Conservation (phyloP, 768 basidiomycete genomes). For the Botryobasidium botryosum region DNA sequence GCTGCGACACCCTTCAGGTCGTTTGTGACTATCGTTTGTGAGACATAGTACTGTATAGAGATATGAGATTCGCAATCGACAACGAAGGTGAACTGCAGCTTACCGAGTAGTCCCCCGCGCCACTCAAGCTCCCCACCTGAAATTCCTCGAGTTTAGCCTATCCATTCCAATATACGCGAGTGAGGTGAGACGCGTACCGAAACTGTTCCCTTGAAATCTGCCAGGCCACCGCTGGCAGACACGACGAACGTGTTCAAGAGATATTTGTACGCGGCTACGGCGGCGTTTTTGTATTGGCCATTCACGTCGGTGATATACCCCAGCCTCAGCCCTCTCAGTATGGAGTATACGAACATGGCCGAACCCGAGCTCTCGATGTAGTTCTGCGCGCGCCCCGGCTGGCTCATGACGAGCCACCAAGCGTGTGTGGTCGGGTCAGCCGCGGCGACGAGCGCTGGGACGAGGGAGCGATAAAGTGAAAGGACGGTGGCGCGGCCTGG, state of each 20-base stretch:
- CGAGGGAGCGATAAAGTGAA: slow-evolving; percentile 21
- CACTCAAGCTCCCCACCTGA: too few relatives aligned
- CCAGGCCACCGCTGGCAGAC: slow-evolving; percentile 14
- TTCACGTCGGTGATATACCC: slow-evolving; percentile 27
- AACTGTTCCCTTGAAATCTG: background rate
- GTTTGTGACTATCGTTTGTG: slow-evolving; percentile 24
- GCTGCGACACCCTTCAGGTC: slow-evolving; percentile 32
- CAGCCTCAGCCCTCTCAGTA: slow-evolving; percentile 29
- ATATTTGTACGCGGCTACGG: slow-evolving; percentile 28
- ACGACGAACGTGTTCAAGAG: slow-evolving; percentile 27
- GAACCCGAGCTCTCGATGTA: slow-evolving; percentile 34
- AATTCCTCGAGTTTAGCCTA: background rate
- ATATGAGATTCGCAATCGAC: too few relatives aligned
- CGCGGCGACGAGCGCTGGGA: slow-evolving; percentile 23
- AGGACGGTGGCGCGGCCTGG: slow-evolving; percentile 20
- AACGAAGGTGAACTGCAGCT: too few relatives aligned
- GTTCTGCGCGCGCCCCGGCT: slow-evolving; percentile 29
- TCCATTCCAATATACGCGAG: background rate
- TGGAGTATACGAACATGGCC: slow-evolving; percentile 31
- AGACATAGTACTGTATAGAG: slow-evolving; percentile 27
- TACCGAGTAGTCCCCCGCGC: too few relatives aligned
- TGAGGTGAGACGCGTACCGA: background rate
- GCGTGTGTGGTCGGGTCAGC: slow-evolving; percentile 26
- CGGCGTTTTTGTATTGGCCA: slow-evolving; percentile 23
- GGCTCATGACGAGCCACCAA: slow-evolving; percentile 37